A percentile compares a stretch with the other conserved stretches of the same genome.
phyloP scores from a whole-genome alignment of 805 yeast genomes.

The Pichia manshurica region DNA sequence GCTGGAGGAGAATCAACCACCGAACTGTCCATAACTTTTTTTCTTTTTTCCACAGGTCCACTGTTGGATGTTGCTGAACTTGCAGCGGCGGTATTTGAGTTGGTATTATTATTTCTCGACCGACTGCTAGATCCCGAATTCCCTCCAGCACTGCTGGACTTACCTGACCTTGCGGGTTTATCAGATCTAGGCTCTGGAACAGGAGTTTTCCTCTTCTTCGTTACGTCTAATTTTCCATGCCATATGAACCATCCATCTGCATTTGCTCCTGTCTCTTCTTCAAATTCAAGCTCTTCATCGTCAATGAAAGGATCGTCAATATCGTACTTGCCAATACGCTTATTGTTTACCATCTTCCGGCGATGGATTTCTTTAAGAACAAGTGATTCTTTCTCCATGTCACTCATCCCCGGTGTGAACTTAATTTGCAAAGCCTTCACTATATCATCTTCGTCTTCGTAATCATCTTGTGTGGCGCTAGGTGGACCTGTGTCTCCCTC shows the following conservation, averaged over 20 bases:
- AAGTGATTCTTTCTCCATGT: slow-evolving; percentile 30
- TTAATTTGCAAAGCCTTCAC: slow-evolving; percentile 26
- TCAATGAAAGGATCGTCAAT: slow-evolving; percentile 93
- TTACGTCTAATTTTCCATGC: slow-evolving; percentile 83
- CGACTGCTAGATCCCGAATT: too few species aligned
- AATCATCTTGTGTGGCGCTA: slow-evolving; percentile 21
- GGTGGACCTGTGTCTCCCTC: not conserved
- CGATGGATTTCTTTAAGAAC: slow-evolving; percentile 28
- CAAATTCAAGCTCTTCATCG: slow-evolving; percentile 87
- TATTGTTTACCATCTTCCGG: slow-evolving; percentile 45
- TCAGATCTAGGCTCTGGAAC: not conserved
- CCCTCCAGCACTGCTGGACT: not conserved
- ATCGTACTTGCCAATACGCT: slow-evolving; percentile 88
- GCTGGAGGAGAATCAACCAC: too few species aligned
- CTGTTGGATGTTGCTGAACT: too few species aligned
- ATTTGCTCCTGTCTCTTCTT: slow-evolving; percentile 87
- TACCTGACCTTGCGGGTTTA: slow-evolving; percentile 14
- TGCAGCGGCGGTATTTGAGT: too few species aligned
- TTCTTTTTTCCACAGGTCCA: too few species aligned
- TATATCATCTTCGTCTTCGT: slow-evolving; percentile 28
- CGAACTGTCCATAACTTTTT: too few species aligned
- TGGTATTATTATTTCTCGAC: too few species aligned
- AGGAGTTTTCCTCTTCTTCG: slow-evolving; percentile 22
- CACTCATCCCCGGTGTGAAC: slow-evolving; percentile 30
- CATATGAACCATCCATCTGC: slow-evolving; percentile 94